A percentile compares a stretch with the other conserved stretches of the same genome.
Evolutionary conservation across 176 grass and related monocot species (phyloP).

Genomic region (sorghum (Sorghum bicolor)): DNA sequence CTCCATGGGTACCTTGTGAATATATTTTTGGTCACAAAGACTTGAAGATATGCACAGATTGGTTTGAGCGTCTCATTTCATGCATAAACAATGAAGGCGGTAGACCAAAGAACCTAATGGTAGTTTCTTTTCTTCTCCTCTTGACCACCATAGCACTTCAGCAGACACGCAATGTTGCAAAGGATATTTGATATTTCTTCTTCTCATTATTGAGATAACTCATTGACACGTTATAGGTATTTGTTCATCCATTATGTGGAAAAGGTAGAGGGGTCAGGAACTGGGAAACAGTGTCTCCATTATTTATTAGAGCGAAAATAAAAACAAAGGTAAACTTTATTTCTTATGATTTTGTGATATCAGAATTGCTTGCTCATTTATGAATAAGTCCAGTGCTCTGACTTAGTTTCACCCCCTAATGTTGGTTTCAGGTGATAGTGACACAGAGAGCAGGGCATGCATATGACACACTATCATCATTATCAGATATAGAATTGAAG

Average conservation of each 20-base stretch:
- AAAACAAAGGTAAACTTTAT: constrained; percentile 60
- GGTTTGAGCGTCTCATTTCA: constrained; percentile 49
- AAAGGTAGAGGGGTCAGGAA: constrained; percentile 72
- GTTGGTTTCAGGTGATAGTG: constrained; percentile 61
- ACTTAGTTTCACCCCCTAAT: constrained; percentile 19
- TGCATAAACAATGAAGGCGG: constrained; percentile 42
- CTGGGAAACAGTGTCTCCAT: constrained; percentile 73
- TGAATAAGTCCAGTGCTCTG: background rate
- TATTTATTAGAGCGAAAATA: constrained; percentile 77
- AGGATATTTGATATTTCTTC: background rate
- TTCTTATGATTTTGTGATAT: constrained; percentile 11
- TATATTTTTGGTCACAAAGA: constrained; percentile 83
- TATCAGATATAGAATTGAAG: constrained; percentile 71
- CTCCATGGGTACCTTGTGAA: constrained; percentile 64
- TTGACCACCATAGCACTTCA: background rate
- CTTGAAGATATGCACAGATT: constrained; percentile 56
- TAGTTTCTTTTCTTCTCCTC: constrained; percentile 29
- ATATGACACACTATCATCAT: constrained; percentile 60
- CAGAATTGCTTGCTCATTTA: background rate
- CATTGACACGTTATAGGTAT: constrained; percentile 51
- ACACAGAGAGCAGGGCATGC: constrained; percentile 91
- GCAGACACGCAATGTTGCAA: background rate
- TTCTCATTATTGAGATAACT: background rate
- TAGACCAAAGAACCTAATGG: constrained; percentile 85
- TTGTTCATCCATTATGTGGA: constrained; percentile 94